Base-by-base conservation (phyloP, 2,329 filamentous ascomycete species). In the Aspergillus intermedius region DNA sequence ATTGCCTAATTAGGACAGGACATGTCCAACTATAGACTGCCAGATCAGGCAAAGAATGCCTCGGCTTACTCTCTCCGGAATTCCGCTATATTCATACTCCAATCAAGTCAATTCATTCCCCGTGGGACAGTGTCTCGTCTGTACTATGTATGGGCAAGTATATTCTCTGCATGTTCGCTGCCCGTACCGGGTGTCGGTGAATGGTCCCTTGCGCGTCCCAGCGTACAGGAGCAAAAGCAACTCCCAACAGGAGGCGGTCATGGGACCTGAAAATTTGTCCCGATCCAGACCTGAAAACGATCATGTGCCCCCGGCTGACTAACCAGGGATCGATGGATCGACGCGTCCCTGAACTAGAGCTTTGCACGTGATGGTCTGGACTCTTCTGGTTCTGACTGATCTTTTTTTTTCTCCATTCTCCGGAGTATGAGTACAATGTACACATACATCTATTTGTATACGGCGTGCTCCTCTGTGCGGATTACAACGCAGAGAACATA, bases 281-380 rank as follows among this genome's bases (percentile, higher is more conserved):
- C n/a, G 49, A 52, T 49, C 46, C 48, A 44, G 50, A 48, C 44
- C 47, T 32, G 44, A 40, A 39, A 39, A 15, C 32, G 17, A 32
- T 34, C 37, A 23, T 45, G 23, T 45, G 15, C 6, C n/a, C n/a
- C 34, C n/a, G 6, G 34, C 34, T 35, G 34, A 35, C 34, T 35
- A 42, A 32, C 35, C 21, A n/a, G 39, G 40, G 35, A 45, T 22
- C 28, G 19, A 42, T 12, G 9, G 44, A 52, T 48, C 28, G 37
- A 21, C 37, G 15, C 15, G 37, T 40, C 37, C 37, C 37, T 40
- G 37, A 40, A 19, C 7, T 12, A 12, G 39, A 42, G 37, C 10
- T 30, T 35, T 35, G 44, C 40, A 51, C 34, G 47, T 45, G 54
- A 54, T 59, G 48, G 54, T 47, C 40, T 55, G 49, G 41, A 35